Evolutionary conservation across 257 asterid genomes (phyloP).

Genomic region (Phtheirospermum japonicum): DNA sequence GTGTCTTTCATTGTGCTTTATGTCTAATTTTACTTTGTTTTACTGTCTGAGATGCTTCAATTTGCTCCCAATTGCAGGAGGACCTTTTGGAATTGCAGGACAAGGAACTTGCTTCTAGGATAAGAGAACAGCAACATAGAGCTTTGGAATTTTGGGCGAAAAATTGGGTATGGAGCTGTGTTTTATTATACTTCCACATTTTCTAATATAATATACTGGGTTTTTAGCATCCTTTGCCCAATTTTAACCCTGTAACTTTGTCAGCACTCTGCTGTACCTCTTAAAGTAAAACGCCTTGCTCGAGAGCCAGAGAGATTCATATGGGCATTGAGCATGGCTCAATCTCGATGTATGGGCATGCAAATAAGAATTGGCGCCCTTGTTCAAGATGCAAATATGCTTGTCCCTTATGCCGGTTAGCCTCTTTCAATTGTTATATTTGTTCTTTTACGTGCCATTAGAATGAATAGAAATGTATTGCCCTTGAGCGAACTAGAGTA

Average conservation of each 20-base stretch:
- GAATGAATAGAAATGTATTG: slow-evolving; percentile 1
- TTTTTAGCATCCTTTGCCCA: slow-evolving; percentile 20
- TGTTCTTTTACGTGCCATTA: slow-evolving; percentile 2
- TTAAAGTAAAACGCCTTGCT: slow-evolving; percentile 88
- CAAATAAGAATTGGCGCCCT: slow-evolving; percentile 87
- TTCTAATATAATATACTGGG: slow-evolving; percentile 13
- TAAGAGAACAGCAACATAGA: slow-evolving; percentile 71
- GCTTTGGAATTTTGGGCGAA: slow-evolving; percentile 88
- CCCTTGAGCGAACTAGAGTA: background rate
- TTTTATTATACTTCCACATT: slow-evolving; percentile 4
- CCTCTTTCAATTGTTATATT: slow-evolving; percentile 25
- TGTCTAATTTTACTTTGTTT: slow-evolving; percentile 15
- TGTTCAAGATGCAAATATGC: slow-evolving; percentile 83
- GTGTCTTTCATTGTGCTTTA: slow-evolving; percentile 15
- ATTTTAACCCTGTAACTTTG: slow-evolving; percentile 26
- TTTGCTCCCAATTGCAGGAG: slow-evolving; percentile 50
- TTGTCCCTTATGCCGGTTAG: slow-evolving; percentile 97
- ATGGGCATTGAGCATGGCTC: slow-evolving; percentile 94
- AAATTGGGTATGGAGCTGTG: slow-evolving; percentile 69
- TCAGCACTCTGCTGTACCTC: slow-evolving; percentile 92
- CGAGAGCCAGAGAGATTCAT: slow-evolving; percentile 85
- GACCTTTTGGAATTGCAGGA: slow-evolving; percentile 94
- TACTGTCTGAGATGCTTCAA: slow-evolving; percentile 25
- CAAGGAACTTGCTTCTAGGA: slow-evolving; percentile 67
- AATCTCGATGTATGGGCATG: slow-evolving; percentile 71